Evolutionary conservation across 306 rosid genomes (phyloP).

Genomic region (Trichosanthes truncata): DNA sequence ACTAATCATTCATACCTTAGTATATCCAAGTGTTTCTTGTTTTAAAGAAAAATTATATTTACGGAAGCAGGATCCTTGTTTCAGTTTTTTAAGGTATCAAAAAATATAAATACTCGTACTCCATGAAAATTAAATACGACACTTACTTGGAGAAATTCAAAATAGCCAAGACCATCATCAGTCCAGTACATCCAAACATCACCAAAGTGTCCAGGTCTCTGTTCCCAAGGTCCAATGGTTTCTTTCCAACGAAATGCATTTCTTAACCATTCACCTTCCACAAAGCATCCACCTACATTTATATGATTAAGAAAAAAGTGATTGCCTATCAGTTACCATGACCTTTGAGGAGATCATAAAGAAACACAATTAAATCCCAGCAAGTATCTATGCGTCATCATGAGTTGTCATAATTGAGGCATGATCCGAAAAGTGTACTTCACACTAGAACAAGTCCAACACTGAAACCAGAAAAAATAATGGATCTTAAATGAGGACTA

Average conservation of each 20-base stretch:
- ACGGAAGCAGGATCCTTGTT: not conserved
- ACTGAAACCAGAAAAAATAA: not conserved
- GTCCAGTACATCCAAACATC: conserved; percentile 99
- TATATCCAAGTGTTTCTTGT: not conserved
- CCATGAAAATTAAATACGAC: conserved; percentile 1
- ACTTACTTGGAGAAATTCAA: conserved; percentile 85
- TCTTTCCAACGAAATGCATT: conserved; percentile 97
- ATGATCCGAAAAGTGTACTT: not conserved
- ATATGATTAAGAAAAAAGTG: not conserved
- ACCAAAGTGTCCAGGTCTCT: conserved; percentile 97
- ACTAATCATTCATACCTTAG: not conserved
- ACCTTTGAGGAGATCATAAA: not conserved
- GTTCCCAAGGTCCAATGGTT: conserved; percentile 86
- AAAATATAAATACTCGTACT: not conserved
- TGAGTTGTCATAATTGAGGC: not conserved
- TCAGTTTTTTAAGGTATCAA: not conserved
- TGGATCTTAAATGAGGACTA: not conserved
- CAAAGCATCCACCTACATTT: conserved; percentile 79
- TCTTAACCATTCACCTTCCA: conserved; percentile 91
- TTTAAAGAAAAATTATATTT: not conserved
- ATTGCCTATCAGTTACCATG: not conserved
- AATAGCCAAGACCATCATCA: conserved; percentile 93
- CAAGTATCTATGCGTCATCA: not conserved
- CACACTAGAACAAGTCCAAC: not conserved
- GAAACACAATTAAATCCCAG: not conserved